Evolutionary conservation across 1,284 basidiomycete genomes (phyloP).

Genomic region (Cryptococcus sp.): DNA sequence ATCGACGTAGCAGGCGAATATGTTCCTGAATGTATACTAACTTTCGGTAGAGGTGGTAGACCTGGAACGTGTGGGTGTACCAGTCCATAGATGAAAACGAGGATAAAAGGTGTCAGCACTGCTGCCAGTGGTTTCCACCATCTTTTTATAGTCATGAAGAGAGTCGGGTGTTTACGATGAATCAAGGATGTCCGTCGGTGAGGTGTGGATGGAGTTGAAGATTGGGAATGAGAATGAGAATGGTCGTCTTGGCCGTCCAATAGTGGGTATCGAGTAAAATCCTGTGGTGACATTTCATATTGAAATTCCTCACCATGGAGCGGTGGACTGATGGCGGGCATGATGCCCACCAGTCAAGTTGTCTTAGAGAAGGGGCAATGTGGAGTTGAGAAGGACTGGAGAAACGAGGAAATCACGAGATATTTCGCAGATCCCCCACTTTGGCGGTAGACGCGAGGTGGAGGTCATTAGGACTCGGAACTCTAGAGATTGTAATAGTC

Average conservation of each 20-base stretch:
- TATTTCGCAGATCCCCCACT: too few relatives aligned
- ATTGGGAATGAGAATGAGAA: not conserved
- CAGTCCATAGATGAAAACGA: slow-evolving; percentile 31
- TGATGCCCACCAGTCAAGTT: not conserved
- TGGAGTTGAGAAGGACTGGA: too few relatives aligned
- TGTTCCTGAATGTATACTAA: slow-evolving; percentile 14
- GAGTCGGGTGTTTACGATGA: not conserved
- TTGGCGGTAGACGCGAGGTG: too few relatives aligned
- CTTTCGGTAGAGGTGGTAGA: slow-evolving; percentile 35
- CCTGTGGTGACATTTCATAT: not conserved
- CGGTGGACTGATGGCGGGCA: not conserved
- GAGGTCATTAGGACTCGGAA: too few relatives aligned
- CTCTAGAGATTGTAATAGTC: too few relatives aligned
- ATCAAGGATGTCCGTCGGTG: not conserved
- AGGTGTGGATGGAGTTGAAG: not conserved
- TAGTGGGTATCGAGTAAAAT: not conserved
- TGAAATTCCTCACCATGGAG: not conserved
- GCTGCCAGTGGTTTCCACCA: slow-evolving; percentile 25
- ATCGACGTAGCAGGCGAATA: not conserved
- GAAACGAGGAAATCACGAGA: too few relatives aligned
- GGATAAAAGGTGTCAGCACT: slow-evolving; percentile 25
- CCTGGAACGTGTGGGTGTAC: slow-evolving; percentile 36
- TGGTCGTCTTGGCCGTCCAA: not conserved
- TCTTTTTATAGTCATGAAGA: not conserved
- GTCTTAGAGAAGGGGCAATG: too few relatives aligned